phyloP scores from a whole-genome alignment of 352 stramenopile genomes.

The Elongisporangium anandrum region DNA sequence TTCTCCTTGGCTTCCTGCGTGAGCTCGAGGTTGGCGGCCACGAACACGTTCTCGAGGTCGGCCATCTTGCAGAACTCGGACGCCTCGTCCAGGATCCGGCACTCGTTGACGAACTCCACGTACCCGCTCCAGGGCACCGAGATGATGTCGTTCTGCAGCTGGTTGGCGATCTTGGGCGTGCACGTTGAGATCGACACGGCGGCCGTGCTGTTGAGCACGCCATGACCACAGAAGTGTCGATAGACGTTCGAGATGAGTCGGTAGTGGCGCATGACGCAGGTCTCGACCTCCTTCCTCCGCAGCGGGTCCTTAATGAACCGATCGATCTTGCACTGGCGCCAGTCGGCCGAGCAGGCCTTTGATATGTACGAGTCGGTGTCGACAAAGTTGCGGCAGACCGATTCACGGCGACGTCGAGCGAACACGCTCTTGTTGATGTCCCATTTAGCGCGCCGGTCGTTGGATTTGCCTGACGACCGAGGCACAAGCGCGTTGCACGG shows the following conservation, averaged over 20 bases:
- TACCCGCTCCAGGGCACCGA: conserved; percentile 72
- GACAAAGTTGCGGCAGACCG: conserved; percentile 49
- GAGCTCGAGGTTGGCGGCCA: conserved; percentile 73
- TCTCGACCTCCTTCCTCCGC: conserved; percentile 55
- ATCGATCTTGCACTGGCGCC: conserved; percentile 71
- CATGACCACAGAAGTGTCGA: conserved; percentile 60
- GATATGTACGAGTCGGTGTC: conserved; percentile 64
- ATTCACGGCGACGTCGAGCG: conserved; percentile 49
- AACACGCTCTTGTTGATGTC: conserved; percentile 85
- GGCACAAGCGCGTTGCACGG: conserved; percentile 71
- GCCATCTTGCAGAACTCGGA: conserved; percentile 63
- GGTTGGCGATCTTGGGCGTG: conserved; percentile 31
- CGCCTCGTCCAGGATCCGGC: conserved; percentile 54
- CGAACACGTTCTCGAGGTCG: conserved; percentile 80
- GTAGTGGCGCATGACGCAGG: conserved; percentile 45
- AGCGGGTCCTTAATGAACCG: conserved; percentile 63
- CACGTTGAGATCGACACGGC: conserved; percentile 20
- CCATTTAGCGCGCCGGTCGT: conserved; percentile 38
- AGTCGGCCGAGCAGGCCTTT: conserved; percentile 66
- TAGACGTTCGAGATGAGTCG: conserved; percentile 56
- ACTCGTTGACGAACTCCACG: conserved; percentile 61
- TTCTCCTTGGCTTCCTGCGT: conserved; percentile 76
- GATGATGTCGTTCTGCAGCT: conserved; percentile 65
- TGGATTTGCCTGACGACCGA: conserved; percentile 40
- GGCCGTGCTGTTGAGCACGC: conserved; percentile 47